Base-by-base conservation (phyloP, 1,284 basidiomycete species). In the Trametes hirsuta region DNA sequence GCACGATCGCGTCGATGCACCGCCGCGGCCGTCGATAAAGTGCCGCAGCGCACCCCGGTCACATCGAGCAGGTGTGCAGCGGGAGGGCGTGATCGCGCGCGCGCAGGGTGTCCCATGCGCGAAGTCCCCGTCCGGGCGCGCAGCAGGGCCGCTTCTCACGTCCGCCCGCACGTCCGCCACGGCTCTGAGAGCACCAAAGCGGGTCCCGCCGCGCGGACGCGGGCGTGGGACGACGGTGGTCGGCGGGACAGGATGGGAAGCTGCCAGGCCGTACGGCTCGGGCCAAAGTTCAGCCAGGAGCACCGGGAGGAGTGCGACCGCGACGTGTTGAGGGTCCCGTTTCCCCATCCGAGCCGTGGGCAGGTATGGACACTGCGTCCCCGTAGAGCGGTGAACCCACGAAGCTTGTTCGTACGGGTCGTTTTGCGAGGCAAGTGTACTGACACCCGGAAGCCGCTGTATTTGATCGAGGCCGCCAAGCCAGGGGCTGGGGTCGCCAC, bases 101-200 rank as follows among this genome's bases (percentile, higher is more conserved):
- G 8, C 30, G 8, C 30, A 8, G 30, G 30, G 30, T 30, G 30
- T 30, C 30, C 30, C 30, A 30, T 30, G 30, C 30, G 44, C 34
- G 45, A 50, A 24, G 44, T 21, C 45, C 30, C 48, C 22, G 39
- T 39, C 52, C 50, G 51, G 50, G 40, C 54, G 54, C 62, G 62
- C 62, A 63, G 62, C 62, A 63, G 62, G 61, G 45, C 53, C 48
- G 24, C 49, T 59, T 62, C 62, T 59, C 62, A 63, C 58, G 58
- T 57, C 51, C 53, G 15, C 22, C 45, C 37, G 53, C 50, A 49
- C 54, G 54, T 34, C 58, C 62, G 55, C 62, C 62, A 63, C 62
- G 58, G 49, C 57, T 56, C 57, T 55, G 56, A 59, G 56, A 55
- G 61, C 54, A 55, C 51, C 45, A 58, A 24, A 39, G 56, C 49